Base-by-base conservation (phyloP, 257 asterid genomes). In the Henckelia pumila region DNA sequence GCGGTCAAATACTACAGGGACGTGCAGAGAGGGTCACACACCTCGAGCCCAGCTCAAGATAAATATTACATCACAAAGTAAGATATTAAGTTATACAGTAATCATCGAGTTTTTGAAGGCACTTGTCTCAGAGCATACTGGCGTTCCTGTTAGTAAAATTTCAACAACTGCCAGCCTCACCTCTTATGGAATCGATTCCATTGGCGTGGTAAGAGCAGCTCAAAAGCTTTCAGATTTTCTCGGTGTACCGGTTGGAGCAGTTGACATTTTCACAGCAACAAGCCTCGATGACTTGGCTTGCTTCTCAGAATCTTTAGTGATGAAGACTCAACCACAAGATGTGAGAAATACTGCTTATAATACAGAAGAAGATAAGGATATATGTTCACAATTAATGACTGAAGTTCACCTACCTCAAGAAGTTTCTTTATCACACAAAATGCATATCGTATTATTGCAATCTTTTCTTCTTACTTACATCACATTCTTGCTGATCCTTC, bases 161-260 rank as follows among this genome's bases (percentile, higher is more conserved):
- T 81, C 91, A 33, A 76, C 89, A 11, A 80, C 84, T 30, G 95
- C 83, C 1, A 91, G 77, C 72, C 84, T 91, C 73, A 69, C 70
- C 26, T 73, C 90, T 57, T 91, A 91, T 68, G 97, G 97, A 49
- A 84, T 91, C 59, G 96, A 91, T 78, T 91, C 97, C 21, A 91
- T 91, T 69, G 97, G 97, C n/a, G 97, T 91, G 50, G 97, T 88
- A 30, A 77, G 95, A 79, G 96, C 97, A 61, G 96, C 97, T 71
- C 97, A 91, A 70, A 91, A 86, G 83, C 95, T 91, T 53, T 86
- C 96, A 0, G 90, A 86, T 69, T 90, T 86, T 79, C 92, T 90
- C 0, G 90, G 89, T 52, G 86, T 78, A 3, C 96, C 89, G 13
- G 96, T 90, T 25, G 95, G 97, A 6, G 97, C 97, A 44, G 89